Base-by-base conservation (phyloP, 495 filamentous ascomycete species). In the Venustampulla echinocandica region DNA sequence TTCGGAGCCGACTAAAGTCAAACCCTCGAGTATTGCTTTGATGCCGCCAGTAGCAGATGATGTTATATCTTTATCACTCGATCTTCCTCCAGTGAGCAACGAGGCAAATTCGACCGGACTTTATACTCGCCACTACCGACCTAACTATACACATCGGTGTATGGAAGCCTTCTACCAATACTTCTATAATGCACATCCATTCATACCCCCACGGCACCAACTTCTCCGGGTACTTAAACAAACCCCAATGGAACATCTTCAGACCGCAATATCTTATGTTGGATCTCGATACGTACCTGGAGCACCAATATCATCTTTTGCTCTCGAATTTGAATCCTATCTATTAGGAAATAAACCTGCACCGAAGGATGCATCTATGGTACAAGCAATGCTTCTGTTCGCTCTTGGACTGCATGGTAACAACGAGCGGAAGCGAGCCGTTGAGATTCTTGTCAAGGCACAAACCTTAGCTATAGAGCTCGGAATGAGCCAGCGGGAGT, bases 381-480 rank as follows among this genome's bases (percentile, higher is more conserved):
- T 90, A 4, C 87, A 94, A 63, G 80, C 85, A 0, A 66, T 88
- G 47, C 59, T 92, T 38, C 67, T 94, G 5, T 71, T 84, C 28
- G 74, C 87, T 7, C 77, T 90, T 52, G 84, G 80, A 1, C 69
- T 90, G 20, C 82, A 92, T 56, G 81, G 82, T 17, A 74, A 70
- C 42, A 81, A 81, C 55, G 75, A 89, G 48, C 77, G 79, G 33
- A 62, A 64, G 22, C 74, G 73, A 52, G 79, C 82, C 3, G 68
- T 74, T 2, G 70, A 79, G 47, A 76, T 86, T 37, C 71, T 90
- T 5, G 64, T 70, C 38, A 64, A 70, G 34, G 84, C 81, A 3
- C 76, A 84, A 45, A 70, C 80, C 21, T 51, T 84, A 42, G 84
- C 85, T 14, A 69, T 89, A 17, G 79, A 86, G 42, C 69, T 90